Conservation (phyloP, 208 protist species). For the Sergeia podlipaevii region DNA sequence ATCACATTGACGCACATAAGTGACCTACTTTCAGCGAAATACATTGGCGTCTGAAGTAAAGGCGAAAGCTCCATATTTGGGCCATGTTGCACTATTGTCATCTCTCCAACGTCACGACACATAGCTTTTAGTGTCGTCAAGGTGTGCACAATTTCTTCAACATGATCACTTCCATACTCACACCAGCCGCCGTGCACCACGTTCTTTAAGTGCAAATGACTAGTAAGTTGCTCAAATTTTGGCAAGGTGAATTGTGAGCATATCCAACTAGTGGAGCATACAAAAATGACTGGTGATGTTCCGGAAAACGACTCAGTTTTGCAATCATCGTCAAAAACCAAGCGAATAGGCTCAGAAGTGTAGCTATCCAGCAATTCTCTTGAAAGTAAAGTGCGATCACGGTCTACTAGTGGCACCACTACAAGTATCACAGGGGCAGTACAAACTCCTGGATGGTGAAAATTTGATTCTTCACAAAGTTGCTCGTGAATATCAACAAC, state of each 20-base stretch:
- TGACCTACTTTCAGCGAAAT: too few species aligned
- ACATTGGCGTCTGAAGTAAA: too few species aligned
- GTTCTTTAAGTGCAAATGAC: constrained; percentile 21
- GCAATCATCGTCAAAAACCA: constrained; percentile 21
- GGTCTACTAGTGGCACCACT: constrained; percentile 23
- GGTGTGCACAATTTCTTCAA: constrained; percentile 31
- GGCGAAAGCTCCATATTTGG: neutral
- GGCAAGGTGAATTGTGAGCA: constrained; percentile 15
- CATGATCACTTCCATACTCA: constrained; percentile 23
- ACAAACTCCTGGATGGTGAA: neutral
- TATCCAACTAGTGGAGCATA: constrained; percentile 45
- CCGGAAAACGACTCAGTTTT: constrained; percentile 8
- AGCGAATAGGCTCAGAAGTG: constrained; percentile 40
- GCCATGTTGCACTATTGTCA: neutral
- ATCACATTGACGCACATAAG: constrained; percentile 21
- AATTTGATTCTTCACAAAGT: constrained; percentile 11
- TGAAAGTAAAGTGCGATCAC: constrained; percentile 19
- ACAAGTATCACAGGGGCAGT: constrained; percentile 30
- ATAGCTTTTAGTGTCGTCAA: neutral
- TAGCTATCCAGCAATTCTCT: constrained; percentile 50
- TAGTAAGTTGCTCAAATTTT: constrained; percentile 12
- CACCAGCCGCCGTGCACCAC: constrained; percentile 45
- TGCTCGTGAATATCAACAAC: constrained; percentile 15
- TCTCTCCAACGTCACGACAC: neutral
- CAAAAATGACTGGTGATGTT: constrained; percentile 35